Percentiles rank a stretch among this genome's conserved stretches.
Evolutionary conservation across 129 eudicot species (phyloP).

Genomic region (Lactuca saligna): DNA sequence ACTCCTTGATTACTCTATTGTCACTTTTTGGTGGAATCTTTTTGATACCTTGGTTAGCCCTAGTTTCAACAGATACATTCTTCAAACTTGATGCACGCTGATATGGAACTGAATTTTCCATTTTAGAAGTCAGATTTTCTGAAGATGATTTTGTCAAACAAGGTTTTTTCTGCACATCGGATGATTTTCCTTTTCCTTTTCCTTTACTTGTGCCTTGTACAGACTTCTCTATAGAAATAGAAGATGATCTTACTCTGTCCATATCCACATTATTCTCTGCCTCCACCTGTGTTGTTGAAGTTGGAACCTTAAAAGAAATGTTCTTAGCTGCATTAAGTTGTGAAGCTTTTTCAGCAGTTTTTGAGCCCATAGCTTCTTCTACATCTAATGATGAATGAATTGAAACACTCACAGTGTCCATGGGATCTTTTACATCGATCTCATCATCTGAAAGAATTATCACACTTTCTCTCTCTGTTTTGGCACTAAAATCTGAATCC

Average conservation of each 20-base stretch:
- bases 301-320: not conserved
- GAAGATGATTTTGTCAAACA: conserved; percentile 27
- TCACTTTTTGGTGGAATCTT: conserved; percentile 40
- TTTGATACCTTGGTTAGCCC: conserved; percentile 23
- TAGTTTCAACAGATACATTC: conserved; percentile 32
- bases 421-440: conserved; percentile 37
- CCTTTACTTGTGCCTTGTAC: conserved; percentile 31
- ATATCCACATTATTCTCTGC: too few relatives aligned
- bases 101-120: conserved; percentile 23
- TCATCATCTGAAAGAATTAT: conserved; percentile 85
- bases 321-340: conserved; percentile 3
- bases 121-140: conserved; percentile 27
- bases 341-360: conserved; percentile 28
- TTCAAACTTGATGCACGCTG: conserved; percentile 31
- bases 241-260: conserved; percentile 2
- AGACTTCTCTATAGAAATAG: conserved; percentile 36
- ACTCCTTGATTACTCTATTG: conserved; percentile 43
- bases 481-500: conserved; percentile 33
- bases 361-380: conserved; percentile 18
- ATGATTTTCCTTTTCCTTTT: conserved; percentile 30
- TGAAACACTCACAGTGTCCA: conserved; percentile 22
- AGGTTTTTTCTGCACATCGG: conserved; percentile 28
- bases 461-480: conserved; percentile 32
- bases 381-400: conserved; percentile 19
- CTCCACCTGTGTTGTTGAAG: too few relatives aligned